phyloP scores from a whole-genome alignment of 1,284 basidiomycete species.

The Papiliotrema fonsecae region DNA sequence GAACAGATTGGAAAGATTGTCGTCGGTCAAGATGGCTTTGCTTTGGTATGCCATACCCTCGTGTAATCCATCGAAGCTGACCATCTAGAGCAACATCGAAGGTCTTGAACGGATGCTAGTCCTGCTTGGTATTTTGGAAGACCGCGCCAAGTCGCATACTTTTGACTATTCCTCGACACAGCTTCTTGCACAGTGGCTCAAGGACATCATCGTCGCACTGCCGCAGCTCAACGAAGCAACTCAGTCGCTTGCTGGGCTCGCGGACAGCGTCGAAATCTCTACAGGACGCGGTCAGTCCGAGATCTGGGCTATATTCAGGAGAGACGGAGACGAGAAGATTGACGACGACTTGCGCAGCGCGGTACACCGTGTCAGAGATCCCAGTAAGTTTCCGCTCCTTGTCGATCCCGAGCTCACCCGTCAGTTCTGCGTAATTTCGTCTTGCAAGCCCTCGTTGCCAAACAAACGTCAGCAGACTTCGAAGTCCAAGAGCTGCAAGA shows the following conservation, averaged over 20 bases:
- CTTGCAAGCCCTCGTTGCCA: slow-evolving; percentile 4
- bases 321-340: background rate
- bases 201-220: slow-evolving; percentile 25
- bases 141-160: slow-evolving; percentile 23
- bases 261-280: slow-evolving; percentile 35
- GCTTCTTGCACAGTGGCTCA: slow-evolving; percentile 45
- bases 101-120: slow-evolving; percentile 16
- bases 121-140: slow-evolving; percentile 31
- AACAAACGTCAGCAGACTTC: background rate
- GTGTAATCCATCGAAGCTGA: background rate
- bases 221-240: slow-evolving; percentile 6
- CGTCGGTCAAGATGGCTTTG: background rate
- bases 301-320: slow-evolving; percentile 48
- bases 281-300: slow-evolving; percentile 47
- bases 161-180: slow-evolving; percentile 51
- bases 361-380: background rate
- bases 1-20: background rate
- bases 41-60: background rate
- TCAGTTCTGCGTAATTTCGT: slow-evolving; percentile 6
- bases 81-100: background rate
- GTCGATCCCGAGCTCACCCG: background rate
- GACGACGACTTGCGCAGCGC: background rate
- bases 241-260: slow-evolving; percentile 5
- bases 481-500: background rate
- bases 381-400: background rate